Percentiles rank a stretch among this genome's conserved stretches.
These are phyloP conservation scores for Trypanosoma melophagium DNA, from an alignment of 208 protist genomes.

Conservation along the genomic window DNA sequence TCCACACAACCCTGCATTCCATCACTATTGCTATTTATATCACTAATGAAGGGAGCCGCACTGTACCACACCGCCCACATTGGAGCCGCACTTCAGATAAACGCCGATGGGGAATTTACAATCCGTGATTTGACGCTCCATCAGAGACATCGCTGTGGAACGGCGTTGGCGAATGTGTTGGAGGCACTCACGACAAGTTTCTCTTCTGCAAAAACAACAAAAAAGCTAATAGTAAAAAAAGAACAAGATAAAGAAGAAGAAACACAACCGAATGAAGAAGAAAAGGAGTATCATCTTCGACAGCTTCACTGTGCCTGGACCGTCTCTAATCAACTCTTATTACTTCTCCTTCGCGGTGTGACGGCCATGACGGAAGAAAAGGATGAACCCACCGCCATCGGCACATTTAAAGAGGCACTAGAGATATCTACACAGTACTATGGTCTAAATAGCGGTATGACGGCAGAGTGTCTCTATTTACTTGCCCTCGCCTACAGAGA, in stretches of 20 bases:
- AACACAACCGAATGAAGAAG: background rate
- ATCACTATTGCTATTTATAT: conserved; percentile 30
- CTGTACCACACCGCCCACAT: conserved; percentile 42
- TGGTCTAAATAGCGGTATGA: conserved; percentile 34
- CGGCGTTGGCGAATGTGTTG: conserved; percentile 21
- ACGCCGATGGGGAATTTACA: conserved; percentile 7
- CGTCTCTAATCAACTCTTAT: conserved; percentile 33
- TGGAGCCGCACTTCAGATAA: conserved; percentile 11
- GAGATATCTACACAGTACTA: conserved; percentile 32
- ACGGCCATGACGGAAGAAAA: conserved; percentile 37
- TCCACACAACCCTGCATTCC: conserved; percentile 26
- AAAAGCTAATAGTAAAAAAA: background rate
- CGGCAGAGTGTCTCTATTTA: conserved; percentile 36
- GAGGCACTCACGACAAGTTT: conserved; percentile 25
- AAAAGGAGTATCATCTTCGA: conserved; percentile 4
- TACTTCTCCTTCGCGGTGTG: conserved; percentile 44
- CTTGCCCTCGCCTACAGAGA: conserved; percentile 24
- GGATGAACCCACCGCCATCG: conserved; percentile 42
- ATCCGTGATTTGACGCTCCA: conserved; percentile 20
- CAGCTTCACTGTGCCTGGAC: conserved; percentile 16
- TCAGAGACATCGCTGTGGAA: conserved; percentile 37
- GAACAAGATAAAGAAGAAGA: background rate
- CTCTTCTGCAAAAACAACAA: background rate
- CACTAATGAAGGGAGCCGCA: conserved; percentile 54
- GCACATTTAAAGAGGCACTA: conserved; percentile 35